phyloP scores from a whole-genome alignment of 2,329 filamentous ascomycete species.

The Cytospora mali region DNA sequence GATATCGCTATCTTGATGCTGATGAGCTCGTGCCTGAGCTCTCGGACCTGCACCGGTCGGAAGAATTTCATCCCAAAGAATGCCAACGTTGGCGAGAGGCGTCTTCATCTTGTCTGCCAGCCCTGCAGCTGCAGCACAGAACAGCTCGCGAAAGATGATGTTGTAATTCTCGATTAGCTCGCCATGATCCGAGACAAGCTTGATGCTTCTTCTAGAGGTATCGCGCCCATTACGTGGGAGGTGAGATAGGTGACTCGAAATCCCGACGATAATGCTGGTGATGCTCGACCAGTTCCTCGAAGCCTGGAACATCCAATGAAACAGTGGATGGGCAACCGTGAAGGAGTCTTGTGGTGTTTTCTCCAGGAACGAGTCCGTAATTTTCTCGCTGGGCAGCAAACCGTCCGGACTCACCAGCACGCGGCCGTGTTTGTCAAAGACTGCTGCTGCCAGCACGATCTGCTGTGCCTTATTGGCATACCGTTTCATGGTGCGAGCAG shows the following conservation, averaged over 20 bases:
- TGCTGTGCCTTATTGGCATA: slow-evolving; percentile 64
- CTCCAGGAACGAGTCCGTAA: slow-evolving; percentile 76
- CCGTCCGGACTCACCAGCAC: slow-evolving; percentile 72
- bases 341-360: slow-evolving; percentile 69
- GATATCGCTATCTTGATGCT: slow-evolving; percentile 15
- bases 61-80: slow-evolving; percentile 76
- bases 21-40: slow-evolving; percentile 12
- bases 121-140: slow-evolving; percentile 77
- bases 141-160: slow-evolving; percentile 77
- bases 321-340: slow-evolving; percentile 74
- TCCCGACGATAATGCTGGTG: slow-evolving; percentile 67
- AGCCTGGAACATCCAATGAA: slow-evolving; percentile 85
- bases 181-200: slow-evolving; percentile 55
- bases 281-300: slow-evolving; percentile 77
- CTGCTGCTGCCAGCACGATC: slow-evolving; percentile 60
- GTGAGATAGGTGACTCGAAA: slow-evolving; percentile 69
- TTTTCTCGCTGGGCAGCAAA: slow-evolving; percentile 70
- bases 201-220: slow-evolving; percentile 41
- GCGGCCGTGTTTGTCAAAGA: slow-evolving; percentile 68
- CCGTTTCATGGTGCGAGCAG: slow-evolving; percentile 53
- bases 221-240: slow-evolving; percentile 45
- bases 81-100: slow-evolving; percentile 64
- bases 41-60: slow-evolving; percentile 55
- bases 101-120: slow-evolving; percentile 69
- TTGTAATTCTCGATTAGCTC: slow-evolving; percentile 71